Base-by-base conservation (phyloP, 306 rosid genomes). In the Vigna unguiculata region DNA sequence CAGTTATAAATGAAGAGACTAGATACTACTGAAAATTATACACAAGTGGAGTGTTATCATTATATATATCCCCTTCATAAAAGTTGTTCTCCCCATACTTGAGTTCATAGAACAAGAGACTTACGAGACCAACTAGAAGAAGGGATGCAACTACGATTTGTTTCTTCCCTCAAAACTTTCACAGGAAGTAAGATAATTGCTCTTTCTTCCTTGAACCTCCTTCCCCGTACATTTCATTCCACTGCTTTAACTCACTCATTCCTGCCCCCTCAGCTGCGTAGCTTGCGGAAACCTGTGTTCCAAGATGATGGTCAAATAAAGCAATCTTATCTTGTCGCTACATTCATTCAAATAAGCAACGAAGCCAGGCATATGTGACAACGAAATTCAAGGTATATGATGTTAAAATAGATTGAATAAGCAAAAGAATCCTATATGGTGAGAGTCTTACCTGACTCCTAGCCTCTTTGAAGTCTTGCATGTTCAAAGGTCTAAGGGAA, bases 181-280 rank as follows among this genome's bases (percentile, higher is more conserved):
- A 91, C 15, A 94, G 90, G 92, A 92, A 94, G 62, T 92, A 92
- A 61, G 92, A 62, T 64, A 94, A 75, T 30, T 92, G 97, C 73
- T 92, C 77, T 86, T 80, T 74, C 95, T 95, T 92, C 79, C 97
- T 88, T 3, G 96, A 90, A 24, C 97, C 98, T 1, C 98, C 97
- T 85, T 92, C 97, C 6, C 98, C 97, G 34, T 88, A 95, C 71
- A 80, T 65, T 0, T 95, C 91, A 47, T 92, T 95, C 98, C 98
- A 95, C 76, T 90, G 96, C 86, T 78, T 89, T 88, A 95, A 79
- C 80, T 92, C 97, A 57, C 58, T 60, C 98, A 95, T 95, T 81
- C 87, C 87, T 25, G 96, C 78, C 43, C 97, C 98, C 75, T 95
- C 93, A 4, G 91, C 21, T 38, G 97, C 89, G 80, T 85, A 89